Evolutionary conservation across 1,139 yeast species (phyloP), one percentile per base, ranked within the genome.

Genomic region (Kurtzmaniella quercitrusa): DNA sequence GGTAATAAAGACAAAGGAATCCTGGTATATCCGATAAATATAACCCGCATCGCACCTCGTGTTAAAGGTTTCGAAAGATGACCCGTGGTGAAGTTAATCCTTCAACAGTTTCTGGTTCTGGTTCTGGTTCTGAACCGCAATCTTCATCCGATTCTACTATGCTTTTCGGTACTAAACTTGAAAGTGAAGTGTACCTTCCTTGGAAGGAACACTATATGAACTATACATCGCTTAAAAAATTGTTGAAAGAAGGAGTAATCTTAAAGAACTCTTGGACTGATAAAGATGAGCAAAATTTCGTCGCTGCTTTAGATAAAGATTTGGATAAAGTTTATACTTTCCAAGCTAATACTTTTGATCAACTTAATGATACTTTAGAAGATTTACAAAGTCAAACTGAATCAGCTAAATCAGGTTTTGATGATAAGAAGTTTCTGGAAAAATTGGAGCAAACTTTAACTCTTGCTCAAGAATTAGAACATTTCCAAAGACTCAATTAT

Each of bases 251-350:
- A 59, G 82, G 83, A 39, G 81, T 83, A 4, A 71, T 84, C 37
- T 67, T 73, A 40, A 69, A 70, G 46, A 60, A 70, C 52, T 68
- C 64, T 43, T 89, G 96, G 95, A 65, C 81, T 12, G 95, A 87
- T 47, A 73, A 74, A 39, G 97, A 93, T 59, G 98, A 93, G 66
- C 81, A 83, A 44, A 70, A 74, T 31, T 93, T 93, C 62, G 98
- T 90, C 23, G 66, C 80, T 43, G 81, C 80, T n/a, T 73, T 93
- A 51, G 98, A 93, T 62, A 68, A 75, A 27, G 95, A 91, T 60
- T 74, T 93, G 51, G 96, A 91, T 59, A 90, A 89, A 65, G 98
- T 93, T n/a, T 93, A 89, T 65, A 71, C 86, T 15, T 93, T 93
- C 65, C 96, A 91, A 60, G 73, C 77, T 37, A 66, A 77, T 39